Evolutionary conservation across 2,329 filamentous ascomycete genomes (phyloP), one percentile per base, ranked within the genome.

Genomic region (Blumeria hordei): DNA sequence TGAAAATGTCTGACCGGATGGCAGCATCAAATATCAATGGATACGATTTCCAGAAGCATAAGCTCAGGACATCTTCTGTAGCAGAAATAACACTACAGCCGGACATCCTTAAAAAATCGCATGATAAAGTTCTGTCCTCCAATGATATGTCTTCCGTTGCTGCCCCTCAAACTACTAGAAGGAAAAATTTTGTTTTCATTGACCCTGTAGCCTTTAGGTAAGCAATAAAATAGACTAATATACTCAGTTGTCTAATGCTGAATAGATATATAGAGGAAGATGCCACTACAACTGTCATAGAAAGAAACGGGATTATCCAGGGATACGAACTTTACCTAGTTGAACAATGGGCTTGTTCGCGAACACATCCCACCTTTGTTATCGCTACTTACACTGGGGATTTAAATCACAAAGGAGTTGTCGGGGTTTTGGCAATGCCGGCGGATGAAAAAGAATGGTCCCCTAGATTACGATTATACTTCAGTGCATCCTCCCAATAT

Each of bases 321-420:
- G 90, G 90, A 60, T 96, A 95, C 68, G 88, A 96, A 67, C 74
- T 90, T 58, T 96, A 96, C 67, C 70, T 96, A 14, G 87, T 96
- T 60, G 92, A 96, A 67, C 92, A 98, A 72, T 98, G 92, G 92
- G 87, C 87, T 6, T 95, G 88, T 68, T 95, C 90, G 11, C 80
- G 92, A 54, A 76, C 80, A 56, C 87, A 93, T 58, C 90, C 90
- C 0, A 95, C 90, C 14, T 85, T 94, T 59, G 78, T 94, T 53
- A 93, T 96, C 60, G 85, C 84, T 44, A 94, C 88, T 3, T 95
- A 92, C 64, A 96, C 90, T 0, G 92, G 90, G 55, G 88, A 95
- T 62, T 74, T 78, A 36, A 80, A 79, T 36, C 84, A 94, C 66
- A 77, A 74, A 0, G 80, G 94, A n/a, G 69, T 83, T 8, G 88